These are phyloP conservation scores for Dactylellina parvicollis DNA, from an alignment of 2,329 filamentous ascomycete genomes.

Conservation along the genomic window DNA sequence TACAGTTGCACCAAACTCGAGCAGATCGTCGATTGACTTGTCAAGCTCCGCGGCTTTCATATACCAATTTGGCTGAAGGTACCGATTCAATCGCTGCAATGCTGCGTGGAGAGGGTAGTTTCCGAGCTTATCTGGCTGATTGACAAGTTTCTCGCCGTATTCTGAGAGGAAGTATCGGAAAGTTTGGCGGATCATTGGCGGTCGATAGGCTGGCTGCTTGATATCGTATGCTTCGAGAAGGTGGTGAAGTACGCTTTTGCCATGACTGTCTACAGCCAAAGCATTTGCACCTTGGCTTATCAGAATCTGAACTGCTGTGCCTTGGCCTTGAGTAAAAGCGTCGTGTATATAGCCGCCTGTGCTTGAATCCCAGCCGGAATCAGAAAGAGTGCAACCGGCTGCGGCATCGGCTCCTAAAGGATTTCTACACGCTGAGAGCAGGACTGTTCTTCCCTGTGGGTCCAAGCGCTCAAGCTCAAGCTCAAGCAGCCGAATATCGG, in stretches of 20 bases:
- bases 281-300: neutral
- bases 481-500: constrained; percentile 21
- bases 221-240: neutral
- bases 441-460: constrained; percentile 43
- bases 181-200: neutral
- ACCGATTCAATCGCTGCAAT: neutral
- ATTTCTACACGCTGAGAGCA: constrained; percentile 45
- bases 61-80: neutral
- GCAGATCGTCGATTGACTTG: neutral
- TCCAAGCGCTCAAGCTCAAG: constrained; percentile 52
- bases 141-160: neutral
- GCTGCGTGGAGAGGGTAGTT: constrained; percentile 4
- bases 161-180: neutral
- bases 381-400: neutral
- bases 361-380: neutral
- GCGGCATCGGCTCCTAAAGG: constrained; percentile 43
- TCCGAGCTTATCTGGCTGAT: neutral
- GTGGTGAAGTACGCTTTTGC: constrained; percentile 1
- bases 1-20: neutral
- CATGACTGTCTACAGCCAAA: neutral
- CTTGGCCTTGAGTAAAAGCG: neutral
- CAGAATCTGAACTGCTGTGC: neutral
- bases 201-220: neutral
- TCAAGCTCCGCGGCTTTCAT: neutral
- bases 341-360: neutral